Base-by-base conservation (phyloP, 2,329 filamentous ascomycete genomes). In the Penicillium fuscoglaucum region DNA sequence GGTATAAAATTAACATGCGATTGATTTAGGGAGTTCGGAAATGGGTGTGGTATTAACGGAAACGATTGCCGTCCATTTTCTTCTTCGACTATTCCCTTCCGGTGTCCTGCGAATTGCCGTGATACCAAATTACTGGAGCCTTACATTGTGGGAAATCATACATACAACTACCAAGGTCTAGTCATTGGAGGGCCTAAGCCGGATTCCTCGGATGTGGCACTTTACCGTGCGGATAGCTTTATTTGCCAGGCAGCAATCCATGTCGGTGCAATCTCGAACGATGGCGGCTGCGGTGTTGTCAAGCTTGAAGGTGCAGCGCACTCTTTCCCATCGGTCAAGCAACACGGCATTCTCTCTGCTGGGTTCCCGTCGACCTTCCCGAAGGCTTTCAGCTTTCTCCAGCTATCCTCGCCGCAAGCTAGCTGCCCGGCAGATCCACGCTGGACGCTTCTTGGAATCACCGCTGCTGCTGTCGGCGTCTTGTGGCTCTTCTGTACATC, bases 291-390 rank as follows among this genome's bases (percentile, higher is more conserved):
- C 66, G 92, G 92, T 57, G 90, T 96, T 3, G 83, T 95, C 33
- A 83, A 85, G 54, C 81, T 95, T 39, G 82, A 90, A 24, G 93
- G 93, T 24, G 82, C 87, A 55, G 84, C 86, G 56, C 78, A 82
- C 55, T 78, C 83, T 49, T 96, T 87, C 70, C 76, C 82, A 43
- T 81, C 84, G 43, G 87, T 87, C 10, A 83, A 84, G 48, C 82
- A 81, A n/a, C 82, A 96, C 68, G 90, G 89, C 52, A 91, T 98
- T 62, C 76, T 80, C 29, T 96, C 91, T 62, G 80, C 90, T 54
- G 83, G 76, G 5, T 99, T 99, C 71, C 85, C 92, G 61, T 93
- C 91, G 0, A 91, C 91, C 64, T 99, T 99, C 68, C 95, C 95
- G 1, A 87, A 90, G 31, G 88, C 92, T 0, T 97, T 91, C 72